Percentiles rank a stretch among this genome's conserved stretches.
phyloP scores from a whole-genome alignment of 1,284 basidiomycete genomes.

The Trichosporon sp. region DNA sequence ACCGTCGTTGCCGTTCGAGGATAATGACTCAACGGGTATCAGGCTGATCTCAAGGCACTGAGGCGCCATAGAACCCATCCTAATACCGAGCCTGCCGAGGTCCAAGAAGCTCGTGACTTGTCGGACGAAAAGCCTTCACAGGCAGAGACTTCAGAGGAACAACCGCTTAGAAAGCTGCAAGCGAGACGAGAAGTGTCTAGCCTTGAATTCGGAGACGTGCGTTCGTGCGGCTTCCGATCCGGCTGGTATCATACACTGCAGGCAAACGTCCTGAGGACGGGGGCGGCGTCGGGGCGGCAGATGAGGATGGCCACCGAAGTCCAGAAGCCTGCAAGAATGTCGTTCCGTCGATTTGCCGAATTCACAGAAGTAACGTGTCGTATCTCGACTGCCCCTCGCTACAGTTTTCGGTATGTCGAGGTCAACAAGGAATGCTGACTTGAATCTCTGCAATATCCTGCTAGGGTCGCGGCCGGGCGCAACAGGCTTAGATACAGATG shows the following conservation, averaged over 20 bases:
- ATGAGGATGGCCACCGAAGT: neutral
- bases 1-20: neutral
- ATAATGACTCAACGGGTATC: neutral
- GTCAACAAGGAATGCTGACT: neutral
- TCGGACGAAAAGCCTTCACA: neutral
- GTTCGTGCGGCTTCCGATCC: neutral
- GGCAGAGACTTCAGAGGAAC: neutral
- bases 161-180: neutral
- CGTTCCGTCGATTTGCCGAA: conserved; percentile 1
- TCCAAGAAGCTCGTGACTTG: neutral
- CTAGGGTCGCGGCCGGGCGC: neutral
- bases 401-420: neutral
- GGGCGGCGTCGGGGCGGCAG: neutral
- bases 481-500: neutral
- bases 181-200: neutral
- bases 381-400: conserved; percentile 2
- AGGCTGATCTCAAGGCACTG: neutral
- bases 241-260: neutral
- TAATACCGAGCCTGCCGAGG: neutral
- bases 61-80: neutral
- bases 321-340: neutral
- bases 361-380: neutral
- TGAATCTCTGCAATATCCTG: neutral
- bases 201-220: neutral
- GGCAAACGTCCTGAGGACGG: neutral